A percentile compares a stretch with the other conserved stretches of the same genome.
phyloP scores from a whole-genome alignment of 805 yeast species.

The Metschnikowia lachancei region DNA sequence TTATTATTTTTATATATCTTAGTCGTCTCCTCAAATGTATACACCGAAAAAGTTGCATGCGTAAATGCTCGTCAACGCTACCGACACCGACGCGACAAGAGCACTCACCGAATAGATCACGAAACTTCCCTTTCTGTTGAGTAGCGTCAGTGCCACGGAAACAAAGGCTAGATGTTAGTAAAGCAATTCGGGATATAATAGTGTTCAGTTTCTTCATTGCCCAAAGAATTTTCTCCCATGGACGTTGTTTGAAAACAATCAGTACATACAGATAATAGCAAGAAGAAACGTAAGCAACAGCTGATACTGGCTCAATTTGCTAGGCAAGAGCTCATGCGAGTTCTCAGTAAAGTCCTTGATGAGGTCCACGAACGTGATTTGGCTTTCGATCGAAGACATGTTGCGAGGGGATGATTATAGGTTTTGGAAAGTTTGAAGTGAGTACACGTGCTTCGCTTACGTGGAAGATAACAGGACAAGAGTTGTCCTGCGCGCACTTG shows the following conservation, averaged over 20 bases:
- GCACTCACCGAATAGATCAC: conserved; percentile 29
- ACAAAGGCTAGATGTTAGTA: conserved; percentile 20
- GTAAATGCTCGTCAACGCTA: conserved; percentile 38
- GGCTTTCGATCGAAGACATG: conserved; percentile 8
- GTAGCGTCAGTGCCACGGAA: conserved; percentile 18
- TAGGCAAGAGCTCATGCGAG: conserved; percentile 16
- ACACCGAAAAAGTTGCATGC: conserved; percentile 44
- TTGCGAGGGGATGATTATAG: background rate
- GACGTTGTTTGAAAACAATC: background rate
- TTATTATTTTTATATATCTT: background rate
- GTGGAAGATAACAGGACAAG: conserved; percentile 1
- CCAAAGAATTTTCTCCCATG: no score
- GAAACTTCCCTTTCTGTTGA: conserved; percentile 16
- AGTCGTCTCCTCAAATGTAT: conserved; percentile 27
- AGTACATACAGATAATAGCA: conserved; percentile 17
- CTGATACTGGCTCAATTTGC: conserved; percentile 15
- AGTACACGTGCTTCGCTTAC: conserved; percentile 5
- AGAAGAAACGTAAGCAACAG: conserved; percentile 15
- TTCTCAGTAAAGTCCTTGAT: conserved; percentile 11
- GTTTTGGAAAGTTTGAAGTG: background rate
- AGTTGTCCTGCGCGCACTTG: no score
- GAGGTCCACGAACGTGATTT: conserved; percentile 12
- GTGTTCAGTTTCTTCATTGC: no score
- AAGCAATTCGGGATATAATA: no score
- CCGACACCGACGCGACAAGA: conserved; percentile 34